Percentiles rank a stretch among this genome's conserved stretches.
phyloP scores from a whole-genome alignment of 2,329 filamentous ascomycete species.

The Hyphodiscus sp. region DNA sequence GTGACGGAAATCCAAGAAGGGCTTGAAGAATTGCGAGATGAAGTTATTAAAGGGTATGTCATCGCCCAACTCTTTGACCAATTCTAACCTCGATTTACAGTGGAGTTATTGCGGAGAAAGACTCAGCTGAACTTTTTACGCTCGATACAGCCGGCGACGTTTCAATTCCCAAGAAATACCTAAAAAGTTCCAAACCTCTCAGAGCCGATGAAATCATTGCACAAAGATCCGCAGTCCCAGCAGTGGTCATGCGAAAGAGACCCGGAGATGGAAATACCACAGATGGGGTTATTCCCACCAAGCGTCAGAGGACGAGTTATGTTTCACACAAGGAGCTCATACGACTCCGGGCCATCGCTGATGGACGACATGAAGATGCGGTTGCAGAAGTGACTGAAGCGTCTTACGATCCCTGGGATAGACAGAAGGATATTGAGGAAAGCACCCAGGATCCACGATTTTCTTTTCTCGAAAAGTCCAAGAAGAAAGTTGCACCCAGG shows the following conservation, averaged over 20 bases:
- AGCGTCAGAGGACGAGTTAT: conserved; percentile 71
- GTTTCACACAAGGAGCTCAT: conserved; percentile 79
- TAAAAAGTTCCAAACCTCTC: conserved; percentile 68
- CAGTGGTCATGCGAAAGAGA: conserved; percentile 74
- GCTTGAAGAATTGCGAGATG: conserved; percentile 75
- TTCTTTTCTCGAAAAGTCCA: conserved; percentile 60
- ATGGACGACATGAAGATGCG: conserved; percentile 49
- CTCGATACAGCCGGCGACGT: conserved; percentile 70
- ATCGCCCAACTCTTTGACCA: neutral
- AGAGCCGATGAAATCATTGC: conserved; percentile 90
- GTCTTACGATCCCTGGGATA: conserved; percentile 75
- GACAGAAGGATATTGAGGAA: conserved; percentile 38
- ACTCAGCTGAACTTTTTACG: conserved; percentile 76
- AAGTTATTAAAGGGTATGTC: conserved; percentile 79
- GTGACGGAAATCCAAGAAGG: conserved; percentile 79
- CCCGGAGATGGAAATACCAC: conserved; percentile 55
- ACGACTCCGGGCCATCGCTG: conserved; percentile 71
- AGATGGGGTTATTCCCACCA: conserved; percentile 65
- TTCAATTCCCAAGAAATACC: conserved; percentile 56
- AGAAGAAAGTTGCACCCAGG: conserved; percentile 62
- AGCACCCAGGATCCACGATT: conserved; percentile 45
- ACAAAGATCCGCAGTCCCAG: conserved; percentile 73
- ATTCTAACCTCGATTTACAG: conserved; percentile 38
- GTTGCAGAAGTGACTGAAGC: conserved; percentile 47
- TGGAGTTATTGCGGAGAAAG: conserved; percentile 78